phyloP scores from a whole-genome alignment of 768 basidiomycete species.

The Macrocybe gigantea region DNA sequence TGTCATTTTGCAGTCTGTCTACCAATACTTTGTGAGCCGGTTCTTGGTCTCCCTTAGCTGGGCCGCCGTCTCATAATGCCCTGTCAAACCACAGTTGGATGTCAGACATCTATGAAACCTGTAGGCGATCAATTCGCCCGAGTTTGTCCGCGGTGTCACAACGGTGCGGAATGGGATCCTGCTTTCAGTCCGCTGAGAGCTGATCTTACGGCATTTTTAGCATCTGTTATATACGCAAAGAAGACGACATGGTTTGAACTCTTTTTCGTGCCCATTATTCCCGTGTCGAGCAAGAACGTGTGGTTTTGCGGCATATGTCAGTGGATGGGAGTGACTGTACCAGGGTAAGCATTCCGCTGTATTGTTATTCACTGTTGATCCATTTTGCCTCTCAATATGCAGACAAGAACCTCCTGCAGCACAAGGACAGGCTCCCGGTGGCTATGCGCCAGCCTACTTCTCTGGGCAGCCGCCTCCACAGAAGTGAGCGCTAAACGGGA shows the following conservation, averaged over 20 bases:
- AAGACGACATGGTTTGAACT: conserved; percentile 71
- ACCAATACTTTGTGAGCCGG: no score
- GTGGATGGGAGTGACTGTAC: conserved; percentile 24
- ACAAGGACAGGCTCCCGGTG: no score
- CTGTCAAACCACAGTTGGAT: conserved; percentile 45
- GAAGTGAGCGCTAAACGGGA: no score
- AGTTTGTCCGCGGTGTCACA: conserved; percentile 68
- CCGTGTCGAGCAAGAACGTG: conserved; percentile 52
- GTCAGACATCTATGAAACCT: conserved; percentile 52
- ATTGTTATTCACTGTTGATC: no score
- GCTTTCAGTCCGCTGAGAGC: conserved; percentile 4
- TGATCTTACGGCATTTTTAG: conserved; percentile 23
- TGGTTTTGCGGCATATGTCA: conserved; percentile 74
- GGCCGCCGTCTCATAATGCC: no score
- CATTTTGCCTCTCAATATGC: no score
- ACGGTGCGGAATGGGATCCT: conserved; percentile 38
- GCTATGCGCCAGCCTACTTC: no score
- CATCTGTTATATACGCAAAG: conserved; percentile 56
- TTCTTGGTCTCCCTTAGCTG: no score
- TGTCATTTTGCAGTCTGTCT: no score
- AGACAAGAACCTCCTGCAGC: no score
- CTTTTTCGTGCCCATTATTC: conserved; percentile 68
- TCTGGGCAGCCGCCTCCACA: no score
- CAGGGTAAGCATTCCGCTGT: no score
- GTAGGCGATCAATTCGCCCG: conserved; percentile 46